A percentile compares a stretch with the other conserved stretches of the same genome.
Conservation (phyloP, 2,329 filamentous ascomycete genomes). For the Rasamsonia emersonii region DNA sequence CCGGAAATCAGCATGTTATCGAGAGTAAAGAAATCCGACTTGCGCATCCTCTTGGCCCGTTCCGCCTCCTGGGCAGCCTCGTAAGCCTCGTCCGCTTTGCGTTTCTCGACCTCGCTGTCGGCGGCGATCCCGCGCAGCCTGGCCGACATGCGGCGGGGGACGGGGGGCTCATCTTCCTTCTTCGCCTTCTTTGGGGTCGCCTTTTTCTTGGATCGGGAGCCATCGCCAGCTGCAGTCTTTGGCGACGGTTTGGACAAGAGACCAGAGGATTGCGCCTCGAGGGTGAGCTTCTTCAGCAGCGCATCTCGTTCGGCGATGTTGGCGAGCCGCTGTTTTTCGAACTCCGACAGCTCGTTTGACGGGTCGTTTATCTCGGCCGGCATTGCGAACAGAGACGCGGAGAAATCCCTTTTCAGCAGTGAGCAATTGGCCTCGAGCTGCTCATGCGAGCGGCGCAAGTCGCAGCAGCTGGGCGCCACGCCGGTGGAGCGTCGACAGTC, state of each 20-base stretch:
- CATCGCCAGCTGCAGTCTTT: conserved; percentile 39
- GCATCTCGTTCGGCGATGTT: conserved; percentile 84
- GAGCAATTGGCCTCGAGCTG: too few relatives aligned
- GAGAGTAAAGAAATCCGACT: conserved; percentile 62
- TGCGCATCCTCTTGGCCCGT: conserved; percentile 53
- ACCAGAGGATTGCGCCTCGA: conserved; percentile 59
- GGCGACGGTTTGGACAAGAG: conserved; percentile 49
- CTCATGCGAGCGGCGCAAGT: too few relatives aligned
- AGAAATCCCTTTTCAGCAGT: too few relatives aligned
- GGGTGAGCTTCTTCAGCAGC: conserved; percentile 66
- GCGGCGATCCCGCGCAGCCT: conserved; percentile 55
- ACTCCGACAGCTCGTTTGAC: conserved; percentile 61
- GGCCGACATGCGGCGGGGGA: conserved; percentile 53
- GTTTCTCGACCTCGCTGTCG: conserved; percentile 58
- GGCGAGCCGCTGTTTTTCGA: conserved; percentile 73
- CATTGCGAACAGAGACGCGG: too few relatives aligned
- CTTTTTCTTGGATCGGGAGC: conserved; percentile 41
- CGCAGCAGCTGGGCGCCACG: too few relatives aligned
- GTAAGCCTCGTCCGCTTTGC: conserved; percentile 59
- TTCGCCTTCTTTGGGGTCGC: conserved; percentile 43
- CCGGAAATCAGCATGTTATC: conserved; percentile 73
- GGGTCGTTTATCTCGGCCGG: too few relatives aligned
- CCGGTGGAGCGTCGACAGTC: too few relatives aligned
- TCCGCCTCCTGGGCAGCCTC: conserved; percentile 49
- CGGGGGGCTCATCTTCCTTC: conserved; percentile 46